Evolutionary conservation across 2,329 filamentous ascomycete species (phyloP).

Genomic region (Pyricularia sp.): DNA sequence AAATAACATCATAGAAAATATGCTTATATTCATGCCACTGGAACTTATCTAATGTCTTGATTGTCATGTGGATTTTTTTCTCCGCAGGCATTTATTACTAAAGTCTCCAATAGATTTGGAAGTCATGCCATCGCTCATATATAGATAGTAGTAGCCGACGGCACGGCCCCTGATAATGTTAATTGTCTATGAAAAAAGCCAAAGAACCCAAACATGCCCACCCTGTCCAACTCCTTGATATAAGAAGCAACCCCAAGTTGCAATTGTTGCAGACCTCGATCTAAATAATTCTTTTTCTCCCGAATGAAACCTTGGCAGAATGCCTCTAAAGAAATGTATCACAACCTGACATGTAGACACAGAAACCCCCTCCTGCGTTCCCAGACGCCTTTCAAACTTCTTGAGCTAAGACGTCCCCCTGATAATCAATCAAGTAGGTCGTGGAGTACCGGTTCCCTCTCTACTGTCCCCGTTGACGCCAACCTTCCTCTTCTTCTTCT

Average conservation of each 20-base stretch:
- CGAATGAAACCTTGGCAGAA: neutral
- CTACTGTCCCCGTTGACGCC: slow-evolving; percentile 33
- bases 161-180: neutral
- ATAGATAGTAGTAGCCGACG: neutral
- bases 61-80: neutral
- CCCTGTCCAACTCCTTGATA: neutral
- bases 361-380: neutral
- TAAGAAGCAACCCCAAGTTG: neutral
- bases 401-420: neutral
- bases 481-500: slow-evolving; percentile 57
- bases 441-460: slow-evolving; percentile 44
- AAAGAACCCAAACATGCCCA: neutral
- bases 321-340: neutral
- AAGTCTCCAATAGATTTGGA: neutral
- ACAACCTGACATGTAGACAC: neutral
- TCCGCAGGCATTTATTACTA: neutral
- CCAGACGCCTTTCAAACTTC: neutral
- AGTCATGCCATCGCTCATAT: neutral
- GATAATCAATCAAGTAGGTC: neutral
- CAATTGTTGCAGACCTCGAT: neutral
- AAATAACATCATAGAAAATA: neutral
- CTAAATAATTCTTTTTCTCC: neutral
- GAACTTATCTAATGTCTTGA: neutral
- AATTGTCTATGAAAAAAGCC: neutral
- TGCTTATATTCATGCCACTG: neutral